Evolutionary conservation across 106 monocot genomes (phyloP).

Genomic region (Dactylorhiza incarnata): DNA sequence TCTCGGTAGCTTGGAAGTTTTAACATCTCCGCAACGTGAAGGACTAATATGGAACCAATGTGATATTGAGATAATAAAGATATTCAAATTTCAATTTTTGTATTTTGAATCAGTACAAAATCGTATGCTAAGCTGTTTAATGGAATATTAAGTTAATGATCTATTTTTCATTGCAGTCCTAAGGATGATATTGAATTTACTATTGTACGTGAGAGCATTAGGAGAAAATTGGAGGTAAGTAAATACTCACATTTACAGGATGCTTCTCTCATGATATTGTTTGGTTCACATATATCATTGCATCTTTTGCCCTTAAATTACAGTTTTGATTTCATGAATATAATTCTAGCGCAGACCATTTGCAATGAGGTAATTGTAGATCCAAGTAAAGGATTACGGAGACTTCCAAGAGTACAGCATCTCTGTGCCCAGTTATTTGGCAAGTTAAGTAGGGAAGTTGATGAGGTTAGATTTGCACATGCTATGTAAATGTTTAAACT

Average conservation of each 20-base stretch:
- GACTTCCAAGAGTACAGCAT: slow-evolving; percentile 93
- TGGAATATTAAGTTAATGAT: slow-evolving; percentile 1
- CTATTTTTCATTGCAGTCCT: slow-evolving; percentile 38
- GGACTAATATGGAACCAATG: neutral
- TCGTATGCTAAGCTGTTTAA: neutral
- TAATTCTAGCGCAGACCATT: slow-evolving; percentile 38
- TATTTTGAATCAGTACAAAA: neutral
- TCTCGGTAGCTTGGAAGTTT: no score
- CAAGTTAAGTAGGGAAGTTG: slow-evolving; percentile 60
- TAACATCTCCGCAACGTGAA: no score
- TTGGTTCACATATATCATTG: neutral
- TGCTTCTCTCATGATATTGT: neutral
- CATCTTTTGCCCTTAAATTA: neutral
- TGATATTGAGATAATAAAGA: neutral
- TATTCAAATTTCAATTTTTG: neutral
- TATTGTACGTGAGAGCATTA: slow-evolving; percentile 80
- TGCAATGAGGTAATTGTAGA: slow-evolving; percentile 58
- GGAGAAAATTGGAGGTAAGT: slow-evolving; percentile 87
- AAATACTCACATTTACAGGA: slow-evolving; percentile 5
- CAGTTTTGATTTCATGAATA: neutral
- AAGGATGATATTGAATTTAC: slow-evolving; percentile 86
- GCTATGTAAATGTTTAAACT: neutral
- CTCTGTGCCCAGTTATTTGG: slow-evolving; percentile 63
- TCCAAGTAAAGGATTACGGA: slow-evolving; percentile 64
- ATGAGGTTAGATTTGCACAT: slow-evolving; percentile 50